Evolutionary conservation across 2,329 filamentous ascomycete species (phyloP), one percentile per base, ranked within the genome.

Genomic region (Pseudogymnoascus sp.): DNA sequence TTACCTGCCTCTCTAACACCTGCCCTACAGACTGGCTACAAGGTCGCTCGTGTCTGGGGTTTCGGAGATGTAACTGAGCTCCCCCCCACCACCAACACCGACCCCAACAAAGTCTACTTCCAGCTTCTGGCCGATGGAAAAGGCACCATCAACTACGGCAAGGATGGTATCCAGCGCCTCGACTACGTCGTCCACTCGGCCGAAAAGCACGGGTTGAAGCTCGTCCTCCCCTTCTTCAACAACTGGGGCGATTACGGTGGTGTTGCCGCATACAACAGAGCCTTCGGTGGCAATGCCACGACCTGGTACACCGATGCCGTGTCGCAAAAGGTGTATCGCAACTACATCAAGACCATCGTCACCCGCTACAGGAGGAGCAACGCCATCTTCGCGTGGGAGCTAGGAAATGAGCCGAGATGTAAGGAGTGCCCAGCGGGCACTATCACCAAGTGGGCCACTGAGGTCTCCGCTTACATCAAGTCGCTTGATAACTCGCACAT

Each of bases 211-310:
- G 81, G 80, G 2, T 76, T 88, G 67, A 86, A 87, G 73, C 75
- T 88, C 10, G 84, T 88, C 63, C 79, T 86, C 68, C 80, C 82
- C 67, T 83, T 87, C 56, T 82, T 88, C 64, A 89, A 89, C 75
- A 84, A 88, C 74, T 89, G 85, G 85, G 77, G 78, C 62, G 86
- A 89, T 68, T 88, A 86, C 60, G 85, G 85, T 50, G 84, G 85
- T 50, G 85, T 87, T 72, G 76, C 77, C 11, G 81, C 82, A 1
- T 87, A 87, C 68, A 79, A 80, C 38, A 75, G 71, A 10, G 81
- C 80, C 1, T 86, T 82, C 63, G 83, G 82, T 38, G 80, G 79
- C 21, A 74, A 62, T 71, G 71, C 63, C 77, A 82, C 64, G 76
- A 76, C 12, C 5, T 89, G 84, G 79, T 89, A 85, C 73, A 83